Evolutionary conservation across 305 asterid genomes (phyloP), one percentile per base, ranked within the genome.

Genomic region (Fraxinus velutina): DNA sequence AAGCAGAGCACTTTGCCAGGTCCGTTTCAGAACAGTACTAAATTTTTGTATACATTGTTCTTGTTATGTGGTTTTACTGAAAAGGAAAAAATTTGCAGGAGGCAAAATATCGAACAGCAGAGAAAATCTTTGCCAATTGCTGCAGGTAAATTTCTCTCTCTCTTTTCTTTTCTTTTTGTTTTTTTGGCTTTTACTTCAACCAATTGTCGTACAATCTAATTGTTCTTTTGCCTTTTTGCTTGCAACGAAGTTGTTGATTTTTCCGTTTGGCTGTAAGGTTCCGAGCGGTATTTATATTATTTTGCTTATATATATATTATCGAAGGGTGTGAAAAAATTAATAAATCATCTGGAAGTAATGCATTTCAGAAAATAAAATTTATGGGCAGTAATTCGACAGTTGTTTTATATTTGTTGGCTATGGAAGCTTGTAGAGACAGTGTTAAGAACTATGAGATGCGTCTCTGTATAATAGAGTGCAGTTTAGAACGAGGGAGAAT

Each of bases 111-210:
- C 78, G 92, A 90, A 76, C 89, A 90, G 47, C 98, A 91, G 84
- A 85, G 92, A 85, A 93, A 85, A 90, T 73, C 92, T 72, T 81
- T 94, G 34, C 97, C 98, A 57, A 92, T 94, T 83, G 97, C 98
- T 87, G 78, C 93, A 32, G 97, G 98, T 89, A 82, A 42, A 62
- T 24, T 19, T 70, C 75, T 68, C 74, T 62, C 2, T 13, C n/a
- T 6, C 27, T 24, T 22, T 22, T 22, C 27, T 24, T 34, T 30
- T 1, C 0, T 33, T 8, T 39, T 24, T 34, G 0, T 44, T 12
- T 1, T 68, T 29, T 29, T 39, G 37, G 0, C 39, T 76, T 19
- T 37, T 57, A 27, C 76, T 79, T 70, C 17, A 19, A 77, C 6
- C 32, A 32, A 0, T 71, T 50, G 5, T 27, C 27, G 44, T 70